Evolutionary conservation across 2,329 filamentous ascomycete species (phyloP).

Genomic region (Penicillium sp.): DNA sequence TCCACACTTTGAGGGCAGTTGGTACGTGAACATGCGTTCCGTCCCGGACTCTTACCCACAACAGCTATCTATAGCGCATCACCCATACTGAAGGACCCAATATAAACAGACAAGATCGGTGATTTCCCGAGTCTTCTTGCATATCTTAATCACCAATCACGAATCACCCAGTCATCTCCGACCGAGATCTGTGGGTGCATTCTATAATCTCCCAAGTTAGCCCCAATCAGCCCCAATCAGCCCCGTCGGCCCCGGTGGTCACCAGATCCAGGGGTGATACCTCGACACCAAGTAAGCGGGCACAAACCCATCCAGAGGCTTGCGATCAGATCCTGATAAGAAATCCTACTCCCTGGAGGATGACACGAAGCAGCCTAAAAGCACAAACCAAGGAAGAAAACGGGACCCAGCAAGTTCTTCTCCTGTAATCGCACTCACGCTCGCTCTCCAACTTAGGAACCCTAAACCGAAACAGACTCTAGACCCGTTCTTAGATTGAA

Average conservation of each 20-base stretch:
- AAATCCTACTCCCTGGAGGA: background rate
- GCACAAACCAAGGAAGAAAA: background rate
- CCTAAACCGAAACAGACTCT: background rate
- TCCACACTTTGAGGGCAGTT: background rate
- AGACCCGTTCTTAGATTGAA: background rate
- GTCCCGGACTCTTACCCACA: background rate
- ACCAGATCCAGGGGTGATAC: background rate
- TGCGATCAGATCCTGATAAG: background rate
- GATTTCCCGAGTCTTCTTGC: background rate
- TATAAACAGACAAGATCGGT: background rate
- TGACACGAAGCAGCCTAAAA: background rate
- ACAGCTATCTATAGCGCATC: too few relatives aligned
- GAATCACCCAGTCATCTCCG: background rate
- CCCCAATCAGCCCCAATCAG: background rate
- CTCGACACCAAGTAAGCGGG: background rate
- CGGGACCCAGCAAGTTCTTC: background rate
- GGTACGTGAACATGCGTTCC: background rate
- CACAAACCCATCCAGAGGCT: background rate
- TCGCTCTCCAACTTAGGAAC: background rate
- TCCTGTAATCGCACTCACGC: background rate
- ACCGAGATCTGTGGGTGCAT: background rate
- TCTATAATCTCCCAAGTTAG: background rate
- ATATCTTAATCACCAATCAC: background rate
- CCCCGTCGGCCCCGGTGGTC: background rate
- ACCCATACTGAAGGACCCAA: too few relatives aligned